A percentile compares a stretch with the other conserved stretches of the same genome.
Conservation (phyloP, 129 eudicot genomes). For the Artemisia argyi region DNA sequence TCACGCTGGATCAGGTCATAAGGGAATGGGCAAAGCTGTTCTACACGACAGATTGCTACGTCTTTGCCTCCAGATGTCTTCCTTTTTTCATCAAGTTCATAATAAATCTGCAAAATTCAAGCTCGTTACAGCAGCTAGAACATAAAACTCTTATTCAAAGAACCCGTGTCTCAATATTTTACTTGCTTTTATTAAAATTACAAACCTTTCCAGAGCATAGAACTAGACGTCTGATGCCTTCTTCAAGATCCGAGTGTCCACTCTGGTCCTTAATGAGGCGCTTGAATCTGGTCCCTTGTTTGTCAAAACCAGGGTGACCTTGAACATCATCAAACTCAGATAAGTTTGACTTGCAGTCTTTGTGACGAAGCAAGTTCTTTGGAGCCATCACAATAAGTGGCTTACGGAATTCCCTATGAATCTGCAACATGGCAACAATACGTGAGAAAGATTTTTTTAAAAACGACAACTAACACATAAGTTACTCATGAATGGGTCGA, state of each 20-base stretch:
- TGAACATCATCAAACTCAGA: constrained; percentile 96
- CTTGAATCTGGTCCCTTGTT: constrained; percentile 94
- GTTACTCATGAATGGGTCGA: too few species aligned
- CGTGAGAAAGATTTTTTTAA: constrained; percentile 1
- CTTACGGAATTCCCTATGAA: constrained; percentile 92
- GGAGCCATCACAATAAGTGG: constrained; percentile 95
- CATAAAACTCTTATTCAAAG: background rate
- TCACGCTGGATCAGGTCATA: constrained; percentile 93
- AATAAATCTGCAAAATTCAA: constrained; percentile 64
- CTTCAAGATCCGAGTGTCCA: constrained; percentile 81
- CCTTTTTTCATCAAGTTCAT: constrained; percentile 89
- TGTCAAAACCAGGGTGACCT: constrained; percentile 96
- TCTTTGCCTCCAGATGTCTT: constrained; percentile 53
- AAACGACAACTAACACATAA: background rate
- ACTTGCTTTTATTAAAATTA: background rate
- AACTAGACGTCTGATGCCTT: constrained; percentile 83
- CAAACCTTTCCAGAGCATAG: constrained; percentile 97
- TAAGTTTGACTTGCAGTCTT: constrained; percentile 88
- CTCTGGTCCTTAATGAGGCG: constrained; percentile 93
- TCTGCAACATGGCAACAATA: constrained; percentile 38
- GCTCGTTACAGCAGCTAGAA: constrained; percentile 2
- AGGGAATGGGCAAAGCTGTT: constrained; percentile 98
- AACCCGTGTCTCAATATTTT: background rate
- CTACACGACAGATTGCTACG: constrained; percentile 89
- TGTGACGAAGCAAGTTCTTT: constrained; percentile 94